Percentiles rank a stretch among this genome's conserved stretches.
Conservation (phyloP, 768 basidiomycete genomes). For the Tubosaeta sp. region DNA sequence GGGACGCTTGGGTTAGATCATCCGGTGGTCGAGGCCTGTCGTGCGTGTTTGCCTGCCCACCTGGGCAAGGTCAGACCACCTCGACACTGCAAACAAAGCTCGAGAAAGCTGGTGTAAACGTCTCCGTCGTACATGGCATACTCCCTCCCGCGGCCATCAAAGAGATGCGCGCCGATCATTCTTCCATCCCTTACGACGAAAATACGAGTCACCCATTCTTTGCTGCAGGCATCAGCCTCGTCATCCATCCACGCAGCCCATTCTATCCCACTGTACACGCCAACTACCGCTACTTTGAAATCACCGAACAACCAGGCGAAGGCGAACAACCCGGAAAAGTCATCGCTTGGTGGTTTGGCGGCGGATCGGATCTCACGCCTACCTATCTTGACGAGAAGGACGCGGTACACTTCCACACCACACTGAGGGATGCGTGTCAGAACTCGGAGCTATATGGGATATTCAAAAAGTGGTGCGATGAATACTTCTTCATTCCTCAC, state of each 20-base stretch:
- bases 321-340: conserved; percentile 45
- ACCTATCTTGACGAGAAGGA: conserved; percentile 89
- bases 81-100: conserved; percentile 50
- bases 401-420: conserved; percentile 79
- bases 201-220: conserved; percentile 81
- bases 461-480: conserved; percentile 96
- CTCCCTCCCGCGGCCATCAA: conserved; percentile 87
- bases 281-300: conserved; percentile 97
- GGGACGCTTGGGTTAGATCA: conserved; percentile 73
- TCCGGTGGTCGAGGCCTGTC: conserved; percentile 72
- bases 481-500: conserved; percentile 93
- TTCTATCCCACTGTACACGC: conserved; percentile 91
- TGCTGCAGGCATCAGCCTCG: conserved; percentile 87
- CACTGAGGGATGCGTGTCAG: conserved; percentile 73
- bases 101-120: conserved; percentile 96
- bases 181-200: conserved; percentile 59
- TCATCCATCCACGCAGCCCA: conserved; percentile 92
- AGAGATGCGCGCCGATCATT: conserved; percentile 94
- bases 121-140: conserved; percentile 83
- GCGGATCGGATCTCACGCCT: conserved; percentile 92
- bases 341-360: conserved; percentile 98
- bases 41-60: conserved; percentile 67
- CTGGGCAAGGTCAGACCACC: conserved; percentile 27
- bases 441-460: conserved; percentile 64
- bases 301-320: conserved; percentile 49